These are phyloP conservation scores for Umbelopsis sp. DNA, from an alignment of 192 early-diverging fungal species.

Conservation along the genomic window DNA sequence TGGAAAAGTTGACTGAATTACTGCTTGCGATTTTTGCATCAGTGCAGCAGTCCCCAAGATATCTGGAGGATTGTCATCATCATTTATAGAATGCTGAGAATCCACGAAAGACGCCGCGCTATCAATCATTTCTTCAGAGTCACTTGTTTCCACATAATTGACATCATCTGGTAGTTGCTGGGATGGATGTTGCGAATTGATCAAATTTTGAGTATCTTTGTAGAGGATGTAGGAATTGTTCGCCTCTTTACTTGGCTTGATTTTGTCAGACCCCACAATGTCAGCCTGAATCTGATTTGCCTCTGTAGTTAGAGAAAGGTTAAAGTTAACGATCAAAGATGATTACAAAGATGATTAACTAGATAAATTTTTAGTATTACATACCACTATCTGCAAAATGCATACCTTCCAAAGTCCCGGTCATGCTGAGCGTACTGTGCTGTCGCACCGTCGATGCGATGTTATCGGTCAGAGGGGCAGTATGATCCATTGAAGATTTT, in stretches of 20 bases:
- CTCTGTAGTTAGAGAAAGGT: no score
- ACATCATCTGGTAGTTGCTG: background rate
- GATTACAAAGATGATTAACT: background rate
- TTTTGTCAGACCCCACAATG: background rate
- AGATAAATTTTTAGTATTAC: background rate
- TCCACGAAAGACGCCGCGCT: background rate
- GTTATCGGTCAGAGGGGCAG: background rate
- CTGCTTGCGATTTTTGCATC: background rate
- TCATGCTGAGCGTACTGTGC: conserved; percentile 8
- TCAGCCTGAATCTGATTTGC: no score
- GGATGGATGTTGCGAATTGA: background rate
- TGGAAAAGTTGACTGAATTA: background rate
- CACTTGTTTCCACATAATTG: conserved; percentile 9
- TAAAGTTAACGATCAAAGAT: background rate
- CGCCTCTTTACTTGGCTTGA: no score
- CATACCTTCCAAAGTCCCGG: background rate
- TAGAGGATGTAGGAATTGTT: background rate
- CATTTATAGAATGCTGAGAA: background rate
- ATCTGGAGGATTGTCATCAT: background rate
- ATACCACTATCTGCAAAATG: background rate
- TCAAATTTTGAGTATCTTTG: background rate
- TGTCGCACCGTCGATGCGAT: background rate
- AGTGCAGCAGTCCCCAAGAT: no score
- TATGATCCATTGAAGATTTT: background rate
- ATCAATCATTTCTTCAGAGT: background rate